phyloP scores from a whole-genome alignment of 768 basidiomycete species.

The Suillus sp. region DNA sequence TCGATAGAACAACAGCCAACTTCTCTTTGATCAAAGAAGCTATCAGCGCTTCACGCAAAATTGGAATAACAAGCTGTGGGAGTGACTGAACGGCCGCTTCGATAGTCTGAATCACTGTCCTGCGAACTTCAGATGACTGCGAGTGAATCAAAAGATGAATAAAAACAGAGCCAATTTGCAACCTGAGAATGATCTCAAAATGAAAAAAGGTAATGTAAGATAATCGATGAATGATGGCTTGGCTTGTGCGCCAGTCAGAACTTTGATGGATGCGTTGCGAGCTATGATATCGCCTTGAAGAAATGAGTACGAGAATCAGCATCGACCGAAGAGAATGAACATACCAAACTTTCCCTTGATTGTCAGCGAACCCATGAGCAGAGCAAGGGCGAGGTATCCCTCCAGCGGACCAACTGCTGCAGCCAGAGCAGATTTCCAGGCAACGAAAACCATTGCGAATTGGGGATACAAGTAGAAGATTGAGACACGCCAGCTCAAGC shows the following conservation, averaged over 20 bases:
- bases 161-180: slow-evolving; percentile 64
- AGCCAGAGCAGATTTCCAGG: slow-evolving; percentile 71
- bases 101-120: slow-evolving; percentile 46
- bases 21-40: slow-evolving; percentile 47
- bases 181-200: slow-evolving; percentile 37
- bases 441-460: slow-evolving; percentile 79
- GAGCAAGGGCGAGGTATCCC: slow-evolving; percentile 75
- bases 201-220: slow-evolving; percentile 4
- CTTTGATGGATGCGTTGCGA: slow-evolving; percentile 48
- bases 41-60: slow-evolving; percentile 62
- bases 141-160: slow-evolving; percentile 70
- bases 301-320: slow-evolving; percentile 11
- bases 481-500: slow-evolving; percentile 54
- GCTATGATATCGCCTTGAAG: slow-evolving; percentile 48
- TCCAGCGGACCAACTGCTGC: slow-evolving; percentile 72
- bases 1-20: slow-evolving; percentile 24
- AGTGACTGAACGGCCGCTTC: slow-evolving; percentile 37
- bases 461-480: slow-evolving; percentile 51
- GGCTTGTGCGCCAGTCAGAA: slow-evolving; percentile 47
- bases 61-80: slow-evolving; percentile 51
- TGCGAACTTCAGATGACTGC: slow-evolving; percentile 53
- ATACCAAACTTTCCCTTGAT: slow-evolving; percentile 56
- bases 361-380: slow-evolving; percentile 63
- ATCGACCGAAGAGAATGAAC: slow-evolving; percentile 24
- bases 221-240: slow-evolving; percentile 77